A percentile compares a stretch with the other conserved stretches of the same genome.
Conservation (phyloP, 306 rosid genomes). For the Abrus precatorius region DNA sequence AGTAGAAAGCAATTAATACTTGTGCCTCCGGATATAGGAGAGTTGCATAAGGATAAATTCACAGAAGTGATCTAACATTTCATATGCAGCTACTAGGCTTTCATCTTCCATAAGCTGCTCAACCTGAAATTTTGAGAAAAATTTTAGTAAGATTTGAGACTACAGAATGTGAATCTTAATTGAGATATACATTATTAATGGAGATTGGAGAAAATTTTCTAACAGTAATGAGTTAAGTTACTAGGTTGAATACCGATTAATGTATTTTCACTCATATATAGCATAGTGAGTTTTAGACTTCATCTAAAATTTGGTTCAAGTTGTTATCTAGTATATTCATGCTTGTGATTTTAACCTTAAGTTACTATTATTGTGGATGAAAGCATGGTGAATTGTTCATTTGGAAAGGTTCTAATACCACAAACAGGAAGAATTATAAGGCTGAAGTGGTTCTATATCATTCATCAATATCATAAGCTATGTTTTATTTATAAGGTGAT, state of each 20-base stretch:
- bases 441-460: conserved; percentile 1
- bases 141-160: neutral
- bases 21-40: conserved; percentile 74
- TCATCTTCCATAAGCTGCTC: conserved; percentile 73
- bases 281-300: neutral
- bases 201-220: neutral
- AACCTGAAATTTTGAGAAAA: conserved; percentile 55
- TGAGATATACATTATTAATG: neutral
- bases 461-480: neutral
- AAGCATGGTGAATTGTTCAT: neutral
- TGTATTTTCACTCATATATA: neutral
- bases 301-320: too few species aligned
- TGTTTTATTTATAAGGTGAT: neutral
- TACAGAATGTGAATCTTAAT: neutral
- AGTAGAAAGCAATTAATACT: conserved; percentile 50
- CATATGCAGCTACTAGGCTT: conserved; percentile 56
- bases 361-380: neutral
- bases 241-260: neutral
- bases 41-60: conserved; percentile 65
- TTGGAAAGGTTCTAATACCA: too few species aligned
- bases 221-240: neutral
- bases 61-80: conserved; percentile 69
- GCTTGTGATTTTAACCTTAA: neutral
- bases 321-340: neutral
- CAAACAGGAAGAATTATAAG: neutral